These are phyloP conservation scores for Calonectria pteridis DNA, from an alignment of 2,329 filamentous ascomycete species.

Conservation along the genomic window DNA sequence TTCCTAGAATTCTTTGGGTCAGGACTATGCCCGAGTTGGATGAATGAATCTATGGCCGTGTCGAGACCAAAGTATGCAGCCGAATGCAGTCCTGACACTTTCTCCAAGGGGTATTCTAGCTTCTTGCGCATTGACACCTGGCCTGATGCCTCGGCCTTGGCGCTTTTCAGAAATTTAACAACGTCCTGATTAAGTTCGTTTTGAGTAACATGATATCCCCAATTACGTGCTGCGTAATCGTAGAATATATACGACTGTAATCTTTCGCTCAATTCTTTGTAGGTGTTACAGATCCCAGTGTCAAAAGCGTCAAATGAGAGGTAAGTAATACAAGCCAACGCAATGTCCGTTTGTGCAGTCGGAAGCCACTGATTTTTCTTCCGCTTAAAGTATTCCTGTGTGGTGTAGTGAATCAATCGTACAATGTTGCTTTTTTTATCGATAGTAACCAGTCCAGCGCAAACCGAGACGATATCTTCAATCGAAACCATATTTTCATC, in stretches of 20 bases:
- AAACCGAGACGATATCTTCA: not conserved
- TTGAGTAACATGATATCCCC: slow-evolving; percentile 48
- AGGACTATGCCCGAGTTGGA: not conserved
- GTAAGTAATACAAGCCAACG: no score
- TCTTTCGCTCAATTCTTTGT: no score
- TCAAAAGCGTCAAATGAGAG: no score
- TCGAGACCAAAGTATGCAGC: slow-evolving; percentile 39
- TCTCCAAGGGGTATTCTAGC: slow-evolving; percentile 4
- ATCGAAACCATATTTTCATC: not conserved
- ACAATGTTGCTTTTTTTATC: not conserved
- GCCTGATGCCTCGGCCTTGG: slow-evolving; percentile 28
- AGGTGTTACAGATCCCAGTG: no score
- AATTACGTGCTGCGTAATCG: slow-evolving; percentile 49
- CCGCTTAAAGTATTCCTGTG: not conserved
- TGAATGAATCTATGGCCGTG: not conserved
- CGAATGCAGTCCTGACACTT: slow-evolving; percentile 39
- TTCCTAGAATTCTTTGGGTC: not conserved
- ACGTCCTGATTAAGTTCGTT: slow-evolving; percentile 30
- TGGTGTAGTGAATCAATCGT: not conserved
- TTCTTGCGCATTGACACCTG: slow-evolving; percentile 32
- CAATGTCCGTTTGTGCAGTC: no score
- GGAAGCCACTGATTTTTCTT: not conserved
- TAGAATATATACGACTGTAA: slow-evolving; percentile 41
- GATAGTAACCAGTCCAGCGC: not conserved
- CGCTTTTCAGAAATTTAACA: slow-evolving; percentile 28